Evolutionary conservation across 2,329 filamentous ascomycete species (phyloP), one percentile per base, ranked within the genome.

Genomic region (Ceratocystis variospora): DNA sequence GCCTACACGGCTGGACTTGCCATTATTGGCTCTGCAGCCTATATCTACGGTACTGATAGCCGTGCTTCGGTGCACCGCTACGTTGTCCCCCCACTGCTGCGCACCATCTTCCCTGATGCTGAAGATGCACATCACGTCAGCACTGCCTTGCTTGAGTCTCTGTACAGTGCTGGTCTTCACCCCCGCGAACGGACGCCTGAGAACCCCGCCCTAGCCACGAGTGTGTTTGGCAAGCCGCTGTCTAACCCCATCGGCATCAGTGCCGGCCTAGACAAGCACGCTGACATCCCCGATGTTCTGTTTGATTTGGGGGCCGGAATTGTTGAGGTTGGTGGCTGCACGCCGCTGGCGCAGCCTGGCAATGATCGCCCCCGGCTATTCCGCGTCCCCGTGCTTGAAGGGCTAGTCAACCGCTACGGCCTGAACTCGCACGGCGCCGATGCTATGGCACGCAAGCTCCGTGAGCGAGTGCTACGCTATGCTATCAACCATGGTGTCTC

Each of bases 221-320:
- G 78, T 12, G 86, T 97, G 22, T 96, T 96, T 73, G 90, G 88
- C 45, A 83, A 87, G 69, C 81, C 78, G 3, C 77, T 99, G 61
- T 80, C 83, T 71, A 97, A 96, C 76, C 94, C 94, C 1, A 86
- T 99, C 71, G 94, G 88, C 66, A 96, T 95, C 69, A 95, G 90
- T n/a, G 94, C 90, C 4, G 94, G 94, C 8, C 85, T 99, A 55
- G 94, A 97, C 79, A 97, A 99, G 79, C 84, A 96, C 73, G 94
- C 87, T 65, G 90, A 96, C 69, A 87, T 97, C 65, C 89, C 92
- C 1, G 88, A 93, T 71, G 83, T 87, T 15, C 80, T 99, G 45
- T 89, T 97, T 73, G 90, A 86, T 6, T 78, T 96, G 2, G 94
- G 94, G 41, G 87, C 93, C 28, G 87, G 86, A 2, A 81, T 97